Conservation (phyloP, 2,329 filamentous ascomycete species). For the Taxawa tesnikishii region DNA sequence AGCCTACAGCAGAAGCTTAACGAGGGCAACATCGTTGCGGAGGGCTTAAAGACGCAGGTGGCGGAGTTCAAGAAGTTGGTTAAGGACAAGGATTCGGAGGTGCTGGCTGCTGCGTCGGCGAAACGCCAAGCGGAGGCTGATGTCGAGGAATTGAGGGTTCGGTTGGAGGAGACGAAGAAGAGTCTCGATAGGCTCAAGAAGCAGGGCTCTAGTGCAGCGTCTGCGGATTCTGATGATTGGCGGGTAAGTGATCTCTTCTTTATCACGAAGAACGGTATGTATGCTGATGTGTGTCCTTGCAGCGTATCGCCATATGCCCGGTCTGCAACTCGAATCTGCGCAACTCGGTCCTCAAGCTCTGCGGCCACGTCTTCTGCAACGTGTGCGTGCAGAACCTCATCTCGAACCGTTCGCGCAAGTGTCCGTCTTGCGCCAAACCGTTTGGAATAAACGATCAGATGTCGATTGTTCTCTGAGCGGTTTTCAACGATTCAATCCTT, state of each 20-base stretch:
- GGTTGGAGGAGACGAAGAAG: constrained; percentile 67
- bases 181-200: constrained; percentile 77
- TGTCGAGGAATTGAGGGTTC: constrained; percentile 64
- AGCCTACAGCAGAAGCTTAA: constrained; percentile 58
- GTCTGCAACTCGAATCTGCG: constrained; percentile 92
- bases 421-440: constrained; percentile 81
- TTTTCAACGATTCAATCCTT: no score
- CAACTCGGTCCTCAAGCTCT: constrained; percentile 84
- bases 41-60: constrained; percentile 64
- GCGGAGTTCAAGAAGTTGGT: constrained; percentile 62
- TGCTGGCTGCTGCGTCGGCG: constrained; percentile 49
- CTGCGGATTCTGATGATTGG: constrained; percentile 72
- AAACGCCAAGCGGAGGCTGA: constrained; percentile 55
- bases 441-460: constrained; percentile 90
- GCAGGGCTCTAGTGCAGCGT: constrained; percentile 49
- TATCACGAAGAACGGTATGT: not conserved
- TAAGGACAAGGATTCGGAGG: constrained; percentile 60
- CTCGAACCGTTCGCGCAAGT: constrained; percentile 83
- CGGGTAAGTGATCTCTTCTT: constrained; percentile 50
- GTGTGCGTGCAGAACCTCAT: constrained; percentile 83
- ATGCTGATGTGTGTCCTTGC: constrained; percentile 4
- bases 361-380: constrained; percentile 89
- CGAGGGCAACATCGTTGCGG: constrained; percentile 58
- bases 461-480: constrained; percentile 37
- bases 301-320: constrained; percentile 74